phyloP scores from a whole-genome alignment of 441 rosid genomes.

The Mallotus repandus region DNA sequence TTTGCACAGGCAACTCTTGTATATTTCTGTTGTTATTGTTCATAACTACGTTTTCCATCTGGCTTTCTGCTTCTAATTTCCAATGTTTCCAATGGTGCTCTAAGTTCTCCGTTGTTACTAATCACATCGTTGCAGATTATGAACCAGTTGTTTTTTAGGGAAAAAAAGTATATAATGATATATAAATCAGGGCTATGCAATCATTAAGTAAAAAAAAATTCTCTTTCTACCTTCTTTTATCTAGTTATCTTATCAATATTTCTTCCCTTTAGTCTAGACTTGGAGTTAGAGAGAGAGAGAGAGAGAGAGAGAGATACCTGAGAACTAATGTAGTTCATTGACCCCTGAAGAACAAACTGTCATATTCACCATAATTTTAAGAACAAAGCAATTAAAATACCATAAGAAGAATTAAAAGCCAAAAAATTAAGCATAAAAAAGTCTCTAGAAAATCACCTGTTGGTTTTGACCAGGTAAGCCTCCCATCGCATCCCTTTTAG shows the following conservation, averaged over 20 bases:
- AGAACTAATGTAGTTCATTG: conserved; percentile 48
- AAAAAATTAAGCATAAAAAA: neutral
- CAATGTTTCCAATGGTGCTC: neutral
- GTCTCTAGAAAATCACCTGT: conserved; percentile 41
- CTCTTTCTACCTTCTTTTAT: neutral
- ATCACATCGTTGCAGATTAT: neutral
- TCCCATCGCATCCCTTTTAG: conserved; percentile 52
- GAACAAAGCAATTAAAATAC: conserved; percentile 16
- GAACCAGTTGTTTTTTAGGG: neutral
- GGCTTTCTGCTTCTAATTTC: neutral
- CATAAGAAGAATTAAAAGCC: neutral
- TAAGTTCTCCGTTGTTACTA: neutral
- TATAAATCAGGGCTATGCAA: neutral
- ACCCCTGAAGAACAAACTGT: conserved; percentile 51
- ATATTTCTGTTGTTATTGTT: neutral
- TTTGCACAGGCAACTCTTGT: neutral
- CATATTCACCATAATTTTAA: conserved; percentile 28
- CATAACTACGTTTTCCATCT: neutral
- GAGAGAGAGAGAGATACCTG: conserved; percentile 45
- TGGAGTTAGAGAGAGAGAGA: neutral
- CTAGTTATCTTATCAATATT: neutral
- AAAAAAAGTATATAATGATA: neutral
- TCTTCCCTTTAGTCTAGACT: neutral
- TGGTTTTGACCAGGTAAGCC: conserved; percentile 54
- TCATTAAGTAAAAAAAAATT: too few species aligned